Percentiles rank a stretch among this genome's conserved stretches.
phyloP scores from a whole-genome alignment of 257 asterid species.

The Cruciata laevipes region DNA sequence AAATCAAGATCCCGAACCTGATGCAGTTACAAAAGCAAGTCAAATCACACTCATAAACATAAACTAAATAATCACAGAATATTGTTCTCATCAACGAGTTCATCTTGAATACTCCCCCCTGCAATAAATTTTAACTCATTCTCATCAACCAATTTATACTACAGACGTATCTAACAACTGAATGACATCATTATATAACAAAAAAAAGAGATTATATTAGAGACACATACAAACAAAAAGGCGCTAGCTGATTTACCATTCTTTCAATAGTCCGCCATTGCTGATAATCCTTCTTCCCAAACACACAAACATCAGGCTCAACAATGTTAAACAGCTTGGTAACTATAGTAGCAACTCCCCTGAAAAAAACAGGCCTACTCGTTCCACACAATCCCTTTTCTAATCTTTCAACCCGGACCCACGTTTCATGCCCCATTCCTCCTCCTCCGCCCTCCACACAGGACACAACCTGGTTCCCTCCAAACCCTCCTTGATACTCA shows the following conservation, averaged over 20 bases:
- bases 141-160: not conserved
- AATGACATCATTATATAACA: no score
- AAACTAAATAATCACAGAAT: no score
- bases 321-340: conserved; percentile 78
- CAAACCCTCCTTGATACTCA: conserved; percentile 4
- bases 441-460: conserved; percentile 63
- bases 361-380: conserved; percentile 79
- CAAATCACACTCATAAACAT: conserved; percentile 2
- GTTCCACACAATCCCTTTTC: conserved; percentile 86
- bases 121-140: not conserved
- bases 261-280: conserved; percentile 74
- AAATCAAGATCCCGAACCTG: conserved; percentile 93
- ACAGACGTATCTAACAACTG: not conserved
- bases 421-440: conserved; percentile 74
- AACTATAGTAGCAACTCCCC: conserved; percentile 94
- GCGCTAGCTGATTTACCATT: conserved; percentile 41
- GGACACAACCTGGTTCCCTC: conserved; percentile 31
- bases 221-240: not conserved
- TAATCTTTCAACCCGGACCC: conserved; percentile 74
- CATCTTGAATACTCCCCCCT: no score
- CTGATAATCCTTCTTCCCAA: conserved; percentile 98
- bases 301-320: conserved; percentile 85
- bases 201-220: not conserved
- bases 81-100: no score
- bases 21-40: conserved; percentile 13